Base-by-base conservation (phyloP, 2,329 filamentous ascomycete genomes). In the Aspergillus glaucus region DNA sequence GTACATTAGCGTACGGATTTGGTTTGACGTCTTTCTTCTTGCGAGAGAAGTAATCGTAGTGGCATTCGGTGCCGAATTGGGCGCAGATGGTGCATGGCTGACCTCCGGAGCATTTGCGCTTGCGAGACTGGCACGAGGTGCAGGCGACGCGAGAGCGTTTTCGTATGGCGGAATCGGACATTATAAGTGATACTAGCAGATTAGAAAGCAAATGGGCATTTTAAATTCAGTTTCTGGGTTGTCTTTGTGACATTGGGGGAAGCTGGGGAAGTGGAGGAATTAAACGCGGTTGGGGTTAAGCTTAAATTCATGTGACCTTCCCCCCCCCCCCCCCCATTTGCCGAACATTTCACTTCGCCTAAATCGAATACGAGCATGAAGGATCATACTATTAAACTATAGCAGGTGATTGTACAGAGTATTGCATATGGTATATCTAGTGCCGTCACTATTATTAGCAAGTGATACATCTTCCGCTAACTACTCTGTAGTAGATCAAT, bases 41-140 rank as follows among this genome's bases (percentile, higher is more conserved):
- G 51, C 62, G 65, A 47, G 63, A 57, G 12, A 53, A 49, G 17
- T 60, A 49, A 45, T 68, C 68, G 59, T 79, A 81, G 48, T 65
- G 67, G 57, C 78, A 81, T 14, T 76, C 73, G 48, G 78, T 78
- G 36, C 79, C 78, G 50, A 76, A 79, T 28, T 77, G 72, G 0
- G 71, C 64, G 58, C 79, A 81, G 30, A 76, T 77, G 43, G 69
- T 70, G 57, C 79, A 81, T 0, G 79, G 79, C 37, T 72, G 65
- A 5, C 65, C 66, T 10, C 78, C 78, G 52, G 80, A 75, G 54
- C 79, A 81, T 63, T 78, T 77, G 42, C 79, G 71, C 60, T 81
- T 81, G 44, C 78, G 73, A 10, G 79, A 70, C 32, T 79, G 71
- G 49, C 79, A 81, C 15, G 76, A 73, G 49, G 75, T 66, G 55